Conservation (phyloP, 805 yeast genomes). For the Peterozyma xylosa region DNA sequence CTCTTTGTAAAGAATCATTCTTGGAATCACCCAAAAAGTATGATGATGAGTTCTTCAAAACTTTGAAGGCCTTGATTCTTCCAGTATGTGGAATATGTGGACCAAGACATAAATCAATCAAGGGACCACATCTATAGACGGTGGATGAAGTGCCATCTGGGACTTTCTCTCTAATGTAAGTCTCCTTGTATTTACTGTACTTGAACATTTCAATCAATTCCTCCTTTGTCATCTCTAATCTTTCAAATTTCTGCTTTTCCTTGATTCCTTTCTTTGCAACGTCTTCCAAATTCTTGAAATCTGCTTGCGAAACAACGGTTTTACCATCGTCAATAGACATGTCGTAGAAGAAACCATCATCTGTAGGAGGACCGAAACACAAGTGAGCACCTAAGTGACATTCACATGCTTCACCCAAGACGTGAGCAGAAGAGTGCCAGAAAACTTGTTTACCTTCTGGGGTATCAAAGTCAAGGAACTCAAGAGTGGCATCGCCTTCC, state of each 20-base stretch:
- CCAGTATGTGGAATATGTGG: conserved; percentile 99
- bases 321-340: conserved; percentile 79
- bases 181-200: conserved; percentile 93
- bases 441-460: conserved; percentile 95
- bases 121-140: conserved; percentile 95
- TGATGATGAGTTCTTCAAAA: conserved; percentile 91
- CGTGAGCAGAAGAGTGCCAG: conserved; percentile 99
- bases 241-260: conserved; percentile 91
- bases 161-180: conserved; percentile 76
- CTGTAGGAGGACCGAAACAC: conserved; percentile 93
- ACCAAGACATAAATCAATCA: conserved; percentile 94
- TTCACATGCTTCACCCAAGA: conserved; percentile 96
- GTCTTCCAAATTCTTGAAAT: conserved; percentile 77
- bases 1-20: conserved; percentile 94
- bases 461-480: conserved; percentile 83
- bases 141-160: conserved; percentile 96
- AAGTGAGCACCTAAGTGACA: conserved; percentile 93
- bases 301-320: conserved; percentile 69
- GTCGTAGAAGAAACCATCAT: conserved; percentile 96
- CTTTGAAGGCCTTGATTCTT: conserved; percentile 87
- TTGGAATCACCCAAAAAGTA: conserved; percentile 90
- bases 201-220: conserved; percentile 86
- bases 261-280: conserved; percentile 86
- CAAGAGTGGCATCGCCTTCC: conserved; percentile 62
- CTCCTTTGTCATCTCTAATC: conserved; percentile 89